Conservation (phyloP, 2,329 filamentous ascomycete species). For the Geoglossum cookeanum region DNA sequence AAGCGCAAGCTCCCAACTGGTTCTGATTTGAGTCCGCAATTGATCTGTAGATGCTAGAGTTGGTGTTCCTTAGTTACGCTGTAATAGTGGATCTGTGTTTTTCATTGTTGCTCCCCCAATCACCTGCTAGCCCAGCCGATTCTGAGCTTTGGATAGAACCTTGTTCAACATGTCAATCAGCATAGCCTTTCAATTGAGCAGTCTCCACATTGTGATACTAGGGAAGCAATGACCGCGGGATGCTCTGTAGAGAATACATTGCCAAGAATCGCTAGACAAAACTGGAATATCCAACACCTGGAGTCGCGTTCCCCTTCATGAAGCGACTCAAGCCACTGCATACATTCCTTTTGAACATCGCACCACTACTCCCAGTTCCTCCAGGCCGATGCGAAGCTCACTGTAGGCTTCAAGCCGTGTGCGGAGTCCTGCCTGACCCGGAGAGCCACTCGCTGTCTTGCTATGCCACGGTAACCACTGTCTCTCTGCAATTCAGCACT, state of each 20-base stretch:
- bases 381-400: background rate
- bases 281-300: background rate
- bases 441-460: background rate
- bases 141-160: too few species aligned
- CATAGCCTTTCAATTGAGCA: background rate
- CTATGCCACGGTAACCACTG: background rate
- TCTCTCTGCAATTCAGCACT: background rate
- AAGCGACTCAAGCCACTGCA: background rate
- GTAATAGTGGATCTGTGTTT: too few species aligned
- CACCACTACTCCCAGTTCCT: background rate
- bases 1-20: too few species aligned
- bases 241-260: background rate
- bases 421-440: background rate
- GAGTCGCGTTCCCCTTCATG: background rate
- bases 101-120: too few species aligned
- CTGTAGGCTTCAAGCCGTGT: background rate
- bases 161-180: background rate
- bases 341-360: background rate
- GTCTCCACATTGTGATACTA: background rate
- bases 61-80: too few species aligned
- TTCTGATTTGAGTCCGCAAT: too few species aligned
- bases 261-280: conserved; percentile 1
- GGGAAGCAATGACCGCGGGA: background rate
- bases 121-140: too few species aligned
- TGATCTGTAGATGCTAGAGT: too few species aligned